Evolutionary conservation across 2,329 filamentous ascomycete genomes (phyloP), one percentile per base, ranked within the genome.

Genomic region (Arthroderma sp.): DNA sequence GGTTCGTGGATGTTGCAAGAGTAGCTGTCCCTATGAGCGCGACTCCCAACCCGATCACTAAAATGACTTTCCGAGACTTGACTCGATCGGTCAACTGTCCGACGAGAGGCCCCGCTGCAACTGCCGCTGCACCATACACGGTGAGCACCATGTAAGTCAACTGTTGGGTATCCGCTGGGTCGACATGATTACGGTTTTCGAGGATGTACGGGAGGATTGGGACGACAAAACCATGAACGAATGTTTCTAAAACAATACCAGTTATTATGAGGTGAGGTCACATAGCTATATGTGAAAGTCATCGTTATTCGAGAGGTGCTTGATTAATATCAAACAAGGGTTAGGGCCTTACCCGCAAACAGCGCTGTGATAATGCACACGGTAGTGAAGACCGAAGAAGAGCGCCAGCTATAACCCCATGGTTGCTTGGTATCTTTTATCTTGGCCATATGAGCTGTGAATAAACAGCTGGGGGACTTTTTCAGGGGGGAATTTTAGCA

Each of bases 1-100:
- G 25, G 15, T 51, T 51, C n/a, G 47, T 51, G 47, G 47, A 51
- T 8, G 47, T 33, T n/a, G 47, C 47, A 21, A 51, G 47, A 51
- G 25, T 21, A 33, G 23, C 23, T 35, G 47, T 51, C 47, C 47
- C 47, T 0, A 51, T n/a, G 15, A 51, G n/a, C 2, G 25, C 25
- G 25, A 51, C 15, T 33, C 25, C 47, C 28, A 51, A 17, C 23
- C 47, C 47, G 6, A 33, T 2, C 15, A 25, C 47, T 1, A 51
- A 25, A 9, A 51, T 51, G 7, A 31, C 17, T 17, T 35, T 51
- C 4, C 21, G 47, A 25, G 25, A 51, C 25, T 51, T 51, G n/a
- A 51, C 7, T 21, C 15, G 15, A 31, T 51, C 47, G 13, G 28
- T 31, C 47, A 51, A 51, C 6, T 31, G 47, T 15, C n/a, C 47